phyloP scores from a whole-genome alignment of 345 rosid genomes.

The Excoecaria agallocha region DNA sequence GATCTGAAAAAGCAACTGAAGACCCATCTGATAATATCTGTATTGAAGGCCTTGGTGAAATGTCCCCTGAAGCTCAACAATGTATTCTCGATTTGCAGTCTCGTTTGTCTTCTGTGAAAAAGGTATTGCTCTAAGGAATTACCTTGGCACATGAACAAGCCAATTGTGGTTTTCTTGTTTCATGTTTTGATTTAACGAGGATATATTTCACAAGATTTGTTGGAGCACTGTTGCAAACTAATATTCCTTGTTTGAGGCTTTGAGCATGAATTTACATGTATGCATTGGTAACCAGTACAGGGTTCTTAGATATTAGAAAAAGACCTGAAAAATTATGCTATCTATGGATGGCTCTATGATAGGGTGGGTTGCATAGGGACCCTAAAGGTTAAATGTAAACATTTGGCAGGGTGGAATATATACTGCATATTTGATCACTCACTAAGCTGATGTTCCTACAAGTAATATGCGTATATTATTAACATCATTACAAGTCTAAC shows the following conservation, averaged over 20 bases:
- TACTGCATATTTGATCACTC: too few species aligned
- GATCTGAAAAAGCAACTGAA: conserved; percentile 29
- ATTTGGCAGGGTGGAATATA: too few species aligned
- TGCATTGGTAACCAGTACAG: not conserved
- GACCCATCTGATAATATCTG: conserved; percentile 35
- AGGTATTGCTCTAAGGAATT: conserved; percentile 37
- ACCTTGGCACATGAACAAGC: not conserved
- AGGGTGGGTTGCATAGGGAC: too few species aligned
- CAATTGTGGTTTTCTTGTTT: not conserved
- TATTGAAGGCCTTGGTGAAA: conserved; percentile 54
- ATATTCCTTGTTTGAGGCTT: not conserved
- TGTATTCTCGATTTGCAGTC: conserved; percentile 74
- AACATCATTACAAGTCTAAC: too few species aligned
- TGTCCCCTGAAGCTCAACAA: conserved; percentile 67
- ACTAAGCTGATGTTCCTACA: too few species aligned
- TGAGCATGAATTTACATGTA: not conserved
- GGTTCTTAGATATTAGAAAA: not conserved
- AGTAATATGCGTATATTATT: too few species aligned
- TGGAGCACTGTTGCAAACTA: not conserved
- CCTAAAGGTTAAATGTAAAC: not conserved
- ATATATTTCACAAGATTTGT: not conserved
- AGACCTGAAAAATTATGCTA: not conserved
- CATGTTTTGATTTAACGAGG: not conserved
- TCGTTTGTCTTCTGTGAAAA: conserved; percentile 62
- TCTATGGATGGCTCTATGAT: too few species aligned